A percentile compares a stretch with the other conserved stretches of the same genome.
Conservation (phyloP, 345 rosid genomes). For the Boechera retrofracta region DNA sequence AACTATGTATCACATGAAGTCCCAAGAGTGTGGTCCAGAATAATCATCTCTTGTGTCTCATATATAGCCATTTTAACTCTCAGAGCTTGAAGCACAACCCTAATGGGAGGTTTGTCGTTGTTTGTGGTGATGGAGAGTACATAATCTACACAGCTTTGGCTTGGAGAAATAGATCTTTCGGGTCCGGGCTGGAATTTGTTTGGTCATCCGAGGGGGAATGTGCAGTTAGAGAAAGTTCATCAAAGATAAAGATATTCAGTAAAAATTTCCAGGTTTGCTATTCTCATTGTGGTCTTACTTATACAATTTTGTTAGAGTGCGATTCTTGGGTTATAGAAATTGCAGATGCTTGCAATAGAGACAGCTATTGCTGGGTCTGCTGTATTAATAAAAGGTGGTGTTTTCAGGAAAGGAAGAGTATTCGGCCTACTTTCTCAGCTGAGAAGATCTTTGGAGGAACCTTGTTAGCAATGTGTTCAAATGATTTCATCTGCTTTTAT, state of each 20-base stretch:
- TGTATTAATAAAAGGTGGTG: slow-evolving; percentile 30
- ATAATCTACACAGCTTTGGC: slow-evolving; percentile 97
- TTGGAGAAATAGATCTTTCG: slow-evolving; percentile 99
- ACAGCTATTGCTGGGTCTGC: slow-evolving; percentile 10
- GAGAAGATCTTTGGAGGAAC: slow-evolving; percentile 93
- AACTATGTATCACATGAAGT: slow-evolving; percentile 5
- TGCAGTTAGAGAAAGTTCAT: slow-evolving; percentile 96
- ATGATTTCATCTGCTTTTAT: slow-evolving; percentile 95
- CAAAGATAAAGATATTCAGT: slow-evolving; percentile 87
- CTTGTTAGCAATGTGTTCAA: slow-evolving; percentile 94
- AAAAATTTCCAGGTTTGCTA: slow-evolving; percentile 88
- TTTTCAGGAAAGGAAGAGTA: slow-evolving; percentile 87
- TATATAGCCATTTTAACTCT: slow-evolving; percentile 19
- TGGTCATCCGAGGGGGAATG: slow-evolving; percentile 99
- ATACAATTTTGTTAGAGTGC: slow-evolving; percentile 4
- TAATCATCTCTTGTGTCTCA: slow-evolving; percentile 18
- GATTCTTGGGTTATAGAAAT: not conserved
- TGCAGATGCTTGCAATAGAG: slow-evolving; percentile 24
- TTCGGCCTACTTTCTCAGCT: slow-evolving; percentile 92
- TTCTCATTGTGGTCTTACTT: not conserved
- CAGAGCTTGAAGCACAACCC: slow-evolving; percentile 98
- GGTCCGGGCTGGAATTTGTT: slow-evolving; percentile 90
- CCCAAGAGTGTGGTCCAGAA: slow-evolving; percentile 18
- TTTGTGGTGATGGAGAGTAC: slow-evolving; percentile 98
- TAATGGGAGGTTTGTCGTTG: slow-evolving; percentile 95